Evolutionary conservation across 139 green algal genomes (phyloP).

Genomic region (Closterium sp.): DNA sequence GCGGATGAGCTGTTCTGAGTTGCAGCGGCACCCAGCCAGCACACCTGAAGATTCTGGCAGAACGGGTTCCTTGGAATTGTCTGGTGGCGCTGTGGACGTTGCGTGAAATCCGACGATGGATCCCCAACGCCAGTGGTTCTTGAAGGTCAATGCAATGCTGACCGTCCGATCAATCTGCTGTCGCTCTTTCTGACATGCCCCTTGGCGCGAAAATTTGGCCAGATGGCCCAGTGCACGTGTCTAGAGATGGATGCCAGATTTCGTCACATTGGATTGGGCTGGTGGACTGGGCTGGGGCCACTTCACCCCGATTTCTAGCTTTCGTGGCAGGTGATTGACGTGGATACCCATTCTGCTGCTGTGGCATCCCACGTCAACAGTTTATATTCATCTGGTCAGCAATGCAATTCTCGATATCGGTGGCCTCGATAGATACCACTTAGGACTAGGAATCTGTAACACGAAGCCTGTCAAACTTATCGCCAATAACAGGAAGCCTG

Average conservation of each 20-base stretch:
- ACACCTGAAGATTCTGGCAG: no score
- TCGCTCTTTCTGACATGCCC: neutral
- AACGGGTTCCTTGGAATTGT: no score
- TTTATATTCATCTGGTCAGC: neutral
- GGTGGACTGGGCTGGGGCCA: neutral
- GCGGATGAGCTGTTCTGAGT: no score
- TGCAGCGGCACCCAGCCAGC: no score
- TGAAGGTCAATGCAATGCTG: neutral
- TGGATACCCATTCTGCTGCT: neutral
- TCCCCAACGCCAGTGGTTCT: neutral
- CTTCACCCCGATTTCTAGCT: neutral
- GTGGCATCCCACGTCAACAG: neutral
- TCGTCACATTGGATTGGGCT: neutral
- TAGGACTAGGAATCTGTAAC: no score
- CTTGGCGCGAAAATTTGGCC: neutral
- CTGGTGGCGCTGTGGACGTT: no score
- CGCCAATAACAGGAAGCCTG: no score
- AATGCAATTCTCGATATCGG: neutral
- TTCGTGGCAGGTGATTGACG: neutral
- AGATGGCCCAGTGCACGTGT: neutral
- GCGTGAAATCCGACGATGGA: neutral
- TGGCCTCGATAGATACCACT: neutral
- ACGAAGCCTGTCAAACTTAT: no score
- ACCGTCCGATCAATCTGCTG: neutral
- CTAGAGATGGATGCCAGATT: neutral